A percentile compares a stretch with the other conserved stretches of the same genome.
phyloP scores from a whole-genome alignment of 768 basidiomycete genomes.

The Cystobasidiopsis lactophilus region DNA sequence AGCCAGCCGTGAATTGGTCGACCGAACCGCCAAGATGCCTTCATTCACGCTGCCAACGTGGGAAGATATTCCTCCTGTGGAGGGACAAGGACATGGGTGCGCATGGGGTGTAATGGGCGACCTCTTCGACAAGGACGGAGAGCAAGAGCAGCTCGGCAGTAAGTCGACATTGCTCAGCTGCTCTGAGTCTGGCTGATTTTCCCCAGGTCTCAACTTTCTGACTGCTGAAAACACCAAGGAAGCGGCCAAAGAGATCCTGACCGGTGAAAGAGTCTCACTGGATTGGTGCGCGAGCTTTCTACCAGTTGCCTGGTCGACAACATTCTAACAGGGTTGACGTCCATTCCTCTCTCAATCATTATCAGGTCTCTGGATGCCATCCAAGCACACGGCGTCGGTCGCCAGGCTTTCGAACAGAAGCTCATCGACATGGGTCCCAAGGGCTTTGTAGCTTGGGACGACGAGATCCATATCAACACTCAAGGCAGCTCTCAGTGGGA shows the following conservation, averaged over 20 bases:
- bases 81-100: conserved; percentile 3
- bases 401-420: conserved; percentile 2
- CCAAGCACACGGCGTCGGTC: conserved; percentile 1
- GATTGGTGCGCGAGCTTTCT: conserved; percentile 4
- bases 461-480: conserved; percentile 1
- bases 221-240: conserved; percentile 10
- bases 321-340: no score
- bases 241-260: conserved; percentile 8
- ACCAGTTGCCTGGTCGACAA: no score
- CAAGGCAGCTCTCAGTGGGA: not conserved
- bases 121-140: not conserved
- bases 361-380: no score
- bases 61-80: conserved; percentile 6
- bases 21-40: no score
- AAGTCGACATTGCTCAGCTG: not conserved
- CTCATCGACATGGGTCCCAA: not conserved
- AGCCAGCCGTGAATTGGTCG: no score
- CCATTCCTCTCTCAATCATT: not conserved
- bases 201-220: conserved; percentile 9
- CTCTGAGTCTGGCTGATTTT: not conserved
- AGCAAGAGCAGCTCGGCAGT: conserved; percentile 10
- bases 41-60: not conserved
- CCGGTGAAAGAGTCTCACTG: conserved; percentile 8
- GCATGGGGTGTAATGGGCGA: conserved; percentile 6
- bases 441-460: conserved; percentile 6